Evolutionary conservation across 2,329 filamentous ascomycete genomes (phyloP).

Genomic region (Hymenoscyphus repandus): DNA sequence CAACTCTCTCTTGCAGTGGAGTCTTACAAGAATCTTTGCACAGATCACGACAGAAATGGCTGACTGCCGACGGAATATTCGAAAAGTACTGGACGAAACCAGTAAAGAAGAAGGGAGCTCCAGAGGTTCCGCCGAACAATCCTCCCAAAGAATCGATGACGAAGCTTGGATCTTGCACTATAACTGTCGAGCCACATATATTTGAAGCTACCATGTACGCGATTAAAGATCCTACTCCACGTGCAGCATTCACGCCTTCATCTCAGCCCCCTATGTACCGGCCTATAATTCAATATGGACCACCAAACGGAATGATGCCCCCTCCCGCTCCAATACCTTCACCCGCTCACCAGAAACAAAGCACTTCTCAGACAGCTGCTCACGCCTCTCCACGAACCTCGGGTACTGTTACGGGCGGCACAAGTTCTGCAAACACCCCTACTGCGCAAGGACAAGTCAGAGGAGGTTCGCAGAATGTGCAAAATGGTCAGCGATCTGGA

Average conservation of each 20-base stretch:
- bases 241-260: constrained; percentile 34
- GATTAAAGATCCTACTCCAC: constrained; percentile 59
- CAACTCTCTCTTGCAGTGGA: constrained; percentile 45
- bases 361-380: constrained; percentile 26
- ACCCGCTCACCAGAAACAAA: constrained; percentile 27
- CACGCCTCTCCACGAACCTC: constrained; percentile 18
- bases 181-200: constrained; percentile 75
- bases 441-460: background rate
- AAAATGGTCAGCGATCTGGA: constrained; percentile 7
- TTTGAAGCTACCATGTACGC: constrained; percentile 71
- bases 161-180: constrained; percentile 66
- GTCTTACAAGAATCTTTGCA: constrained; percentile 69
- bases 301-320: constrained; percentile 57
- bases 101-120: constrained; percentile 59
- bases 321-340: constrained; percentile 38
- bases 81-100: constrained; percentile 76
- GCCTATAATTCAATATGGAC: constrained; percentile 61
- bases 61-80: constrained; percentile 61
- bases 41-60: constrained; percentile 70
- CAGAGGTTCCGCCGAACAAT: constrained; percentile 57
- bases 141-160: constrained; percentile 66
- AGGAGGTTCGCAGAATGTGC: background rate
- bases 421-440: constrained; percentile 9
- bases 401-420: constrained; percentile 17
- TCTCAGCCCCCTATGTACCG: constrained; percentile 36